These are phyloP conservation scores for Miamiensis avidus DNA, from an alignment of 169 alveolate species.

Conservation along the genomic window DNA sequence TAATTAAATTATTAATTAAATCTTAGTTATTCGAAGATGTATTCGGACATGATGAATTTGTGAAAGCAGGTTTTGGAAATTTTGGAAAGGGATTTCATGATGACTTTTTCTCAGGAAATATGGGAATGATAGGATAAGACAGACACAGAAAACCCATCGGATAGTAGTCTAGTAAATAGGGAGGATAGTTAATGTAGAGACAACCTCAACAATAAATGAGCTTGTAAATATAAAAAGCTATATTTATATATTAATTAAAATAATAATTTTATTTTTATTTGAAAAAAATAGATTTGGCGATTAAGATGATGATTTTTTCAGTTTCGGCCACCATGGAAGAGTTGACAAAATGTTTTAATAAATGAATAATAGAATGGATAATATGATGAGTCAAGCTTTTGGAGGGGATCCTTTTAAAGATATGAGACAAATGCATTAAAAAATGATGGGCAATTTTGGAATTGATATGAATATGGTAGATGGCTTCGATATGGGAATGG, in stretches of 20 bases:
- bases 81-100: neutral
- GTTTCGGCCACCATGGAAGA: neutral
- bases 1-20: too few relatives aligned
- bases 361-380: neutral
- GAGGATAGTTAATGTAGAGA: neutral
- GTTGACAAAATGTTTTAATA: neutral
- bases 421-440: neutral
- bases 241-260: too few relatives aligned
- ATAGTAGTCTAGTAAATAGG: neutral
- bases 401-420: neutral
- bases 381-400: neutral
- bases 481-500: too few relatives aligned
- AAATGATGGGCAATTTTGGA: neutral
- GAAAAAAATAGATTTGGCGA: too few relatives aligned
- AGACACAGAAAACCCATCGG: neutral
- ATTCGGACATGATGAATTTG: neutral
- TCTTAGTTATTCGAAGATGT: neutral
- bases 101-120: neutral
- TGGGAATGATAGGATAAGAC: neutral
- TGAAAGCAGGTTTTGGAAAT: neutral
- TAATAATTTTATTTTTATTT: too few relatives aligned
- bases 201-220: too few relatives aligned
- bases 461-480: neutral
- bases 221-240: too few relatives aligned
- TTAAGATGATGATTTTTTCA: neutral